phyloP scores from a whole-genome alignment of 495 filamentous ascomycete species.

The Rusavskia elegans region DNA sequence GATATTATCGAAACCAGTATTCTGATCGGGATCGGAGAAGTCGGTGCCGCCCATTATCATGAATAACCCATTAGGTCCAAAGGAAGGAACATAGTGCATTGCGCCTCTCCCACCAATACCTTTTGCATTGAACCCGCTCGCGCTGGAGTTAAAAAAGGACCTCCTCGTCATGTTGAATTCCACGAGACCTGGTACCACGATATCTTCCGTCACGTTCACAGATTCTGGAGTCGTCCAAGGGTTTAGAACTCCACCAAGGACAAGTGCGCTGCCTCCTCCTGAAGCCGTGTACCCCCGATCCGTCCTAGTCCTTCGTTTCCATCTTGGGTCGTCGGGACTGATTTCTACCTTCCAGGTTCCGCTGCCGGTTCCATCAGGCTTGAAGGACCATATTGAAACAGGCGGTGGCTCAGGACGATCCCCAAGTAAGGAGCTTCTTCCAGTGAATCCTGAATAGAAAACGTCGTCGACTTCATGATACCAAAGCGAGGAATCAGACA shows the following conservation, averaged over 20 bases:
- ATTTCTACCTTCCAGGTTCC: slow-evolving; percentile 5
- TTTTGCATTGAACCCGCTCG: not conserved
- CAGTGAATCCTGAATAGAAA: slow-evolving; percentile 4
- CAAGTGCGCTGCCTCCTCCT: not conserved
- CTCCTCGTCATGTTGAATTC: slow-evolving; percentile 6
- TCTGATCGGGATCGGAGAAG: not conserved
- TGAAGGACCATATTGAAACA: slow-evolving; percentile 8
- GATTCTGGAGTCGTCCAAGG: not conserved
- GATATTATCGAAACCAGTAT: not conserved
- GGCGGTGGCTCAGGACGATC: not conserved
- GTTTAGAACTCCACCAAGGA: not conserved
- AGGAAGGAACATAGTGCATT: slow-evolving; percentile 12
- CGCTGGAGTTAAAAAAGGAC: slow-evolving; percentile 5
- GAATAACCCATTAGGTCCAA: slow-evolving; percentile 9
- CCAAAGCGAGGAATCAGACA: slow-evolving; percentile 4
- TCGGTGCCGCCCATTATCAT: slow-evolving; percentile 6
- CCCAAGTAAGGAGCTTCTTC: not conserved
- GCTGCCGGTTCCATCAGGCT: slow-evolving; percentile 5
- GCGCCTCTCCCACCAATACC: not conserved
- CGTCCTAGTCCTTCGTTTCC: not conserved
- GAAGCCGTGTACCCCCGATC: not conserved
- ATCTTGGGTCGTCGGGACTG: not conserved
- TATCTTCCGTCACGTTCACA: not conserved
- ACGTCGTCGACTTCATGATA: slow-evolving; percentile 2
- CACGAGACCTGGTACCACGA: slow-evolving; percentile 3